Evolutionary conservation across 2,329 filamentous ascomycete genomes (phyloP).

Genomic region (Fonsecaea pedrosoi): DNA sequence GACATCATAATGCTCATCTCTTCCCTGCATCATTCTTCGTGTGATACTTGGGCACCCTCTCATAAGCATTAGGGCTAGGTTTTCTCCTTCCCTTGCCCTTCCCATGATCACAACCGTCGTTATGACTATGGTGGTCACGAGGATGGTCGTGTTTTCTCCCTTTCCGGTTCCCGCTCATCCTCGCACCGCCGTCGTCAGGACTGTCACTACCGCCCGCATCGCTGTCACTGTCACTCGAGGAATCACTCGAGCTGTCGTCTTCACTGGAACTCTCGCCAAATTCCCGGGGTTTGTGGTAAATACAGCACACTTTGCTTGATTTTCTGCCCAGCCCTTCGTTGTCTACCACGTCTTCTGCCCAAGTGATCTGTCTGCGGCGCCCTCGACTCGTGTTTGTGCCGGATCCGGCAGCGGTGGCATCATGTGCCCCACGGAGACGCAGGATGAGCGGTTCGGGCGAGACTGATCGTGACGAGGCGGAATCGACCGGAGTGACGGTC

Average conservation of each 20-base stretch:
- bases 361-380: constrained; percentile 72
- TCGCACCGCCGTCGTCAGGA: constrained; percentile 39
- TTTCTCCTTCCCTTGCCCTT: constrained; percentile 44
- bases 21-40: constrained; percentile 22
- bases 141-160: constrained; percentile 29
- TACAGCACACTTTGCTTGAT: constrained; percentile 99
- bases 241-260: constrained; percentile 57
- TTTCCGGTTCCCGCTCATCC: constrained; percentile 37
- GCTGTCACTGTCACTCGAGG: constrained; percentile 51
- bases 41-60: constrained; percentile 51
- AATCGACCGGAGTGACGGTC: constrained; percentile 42
- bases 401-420: constrained; percentile 13
- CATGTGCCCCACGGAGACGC: constrained; percentile 38
- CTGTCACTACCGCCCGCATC: constrained; percentile 47
- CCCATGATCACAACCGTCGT: constrained; percentile 38
- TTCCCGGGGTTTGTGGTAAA: constrained; percentile 85
- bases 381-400: constrained; percentile 17
- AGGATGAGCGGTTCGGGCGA: constrained; percentile 40
- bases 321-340: constrained; percentile 96
- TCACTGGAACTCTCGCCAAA: constrained; percentile 80
- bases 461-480: constrained; percentile 26
- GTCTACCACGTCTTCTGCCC: constrained; percentile 91
- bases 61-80: constrained; percentile 56
- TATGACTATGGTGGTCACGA: constrained; percentile 33
- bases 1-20: not conserved